A percentile compares a stretch with the other conserved stretches of the same genome.
phyloP scores from a whole-genome alignment of 1,139 yeast species.

The Pichia sp. region DNA sequence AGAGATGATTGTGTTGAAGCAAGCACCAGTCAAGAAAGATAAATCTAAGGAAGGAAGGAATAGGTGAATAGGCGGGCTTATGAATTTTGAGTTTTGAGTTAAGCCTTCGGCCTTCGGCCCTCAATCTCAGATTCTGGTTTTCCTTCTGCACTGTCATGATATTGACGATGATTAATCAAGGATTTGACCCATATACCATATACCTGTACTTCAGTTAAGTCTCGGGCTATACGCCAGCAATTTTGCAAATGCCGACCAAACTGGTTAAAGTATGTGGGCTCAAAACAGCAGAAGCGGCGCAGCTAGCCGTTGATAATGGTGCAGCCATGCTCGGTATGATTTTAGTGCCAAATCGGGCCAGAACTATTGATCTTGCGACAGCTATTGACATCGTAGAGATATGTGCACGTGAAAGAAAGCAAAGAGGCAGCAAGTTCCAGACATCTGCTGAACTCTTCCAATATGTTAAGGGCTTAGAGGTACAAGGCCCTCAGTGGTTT shows the following conservation, averaged over 20 bases:
- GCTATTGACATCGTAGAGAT: constrained; percentile 49
- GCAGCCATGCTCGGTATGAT: constrained; percentile 81
- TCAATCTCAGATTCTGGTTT: too few species aligned
- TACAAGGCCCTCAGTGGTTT: constrained; percentile 32
- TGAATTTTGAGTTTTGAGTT: too few species aligned
- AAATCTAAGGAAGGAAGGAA: too few species aligned
- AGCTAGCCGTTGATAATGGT: constrained; percentile 56
- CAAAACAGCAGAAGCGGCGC: constrained; percentile 60
- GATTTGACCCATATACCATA: too few species aligned
- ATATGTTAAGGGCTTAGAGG: constrained; percentile 7
- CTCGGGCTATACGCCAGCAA: too few species aligned
- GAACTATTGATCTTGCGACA: constrained; percentile 53
- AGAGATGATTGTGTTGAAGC: too few species aligned
- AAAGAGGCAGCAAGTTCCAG: constrained; percentile 15
- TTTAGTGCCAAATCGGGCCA: constrained; percentile 69
- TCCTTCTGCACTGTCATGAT: too few species aligned
- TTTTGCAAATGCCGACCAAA: constrained; percentile 12
- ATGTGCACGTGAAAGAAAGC: constrained; percentile 21
- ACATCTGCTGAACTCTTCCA: constrained; percentile 18
- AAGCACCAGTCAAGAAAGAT: too few species aligned
- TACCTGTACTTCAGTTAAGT: too few species aligned
- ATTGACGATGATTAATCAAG: too few species aligned
- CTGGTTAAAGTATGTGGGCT: constrained; percentile 83
- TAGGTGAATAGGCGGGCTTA: too few species aligned
- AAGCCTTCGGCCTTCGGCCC: too few species aligned